These are phyloP conservation scores for Podila clonocystis DNA, from an alignment of 192 early-diverging fungal species.

Conservation along the genomic window DNA sequence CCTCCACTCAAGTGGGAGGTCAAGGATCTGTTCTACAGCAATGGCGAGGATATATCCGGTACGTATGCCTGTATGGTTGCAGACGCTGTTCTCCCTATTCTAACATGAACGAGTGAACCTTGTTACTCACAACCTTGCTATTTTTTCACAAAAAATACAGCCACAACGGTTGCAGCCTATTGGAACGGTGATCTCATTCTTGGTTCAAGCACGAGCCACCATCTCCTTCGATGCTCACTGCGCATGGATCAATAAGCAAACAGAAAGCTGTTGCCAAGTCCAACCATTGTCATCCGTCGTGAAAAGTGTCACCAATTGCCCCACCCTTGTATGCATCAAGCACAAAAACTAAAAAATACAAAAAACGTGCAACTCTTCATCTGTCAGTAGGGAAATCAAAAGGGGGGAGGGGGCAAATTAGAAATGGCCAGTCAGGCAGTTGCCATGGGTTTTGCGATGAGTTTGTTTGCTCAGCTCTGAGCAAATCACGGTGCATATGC, in stretches of 20 bases:
- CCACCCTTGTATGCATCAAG: too few species aligned
- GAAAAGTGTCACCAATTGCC: neutral
- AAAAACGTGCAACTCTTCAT: neutral
- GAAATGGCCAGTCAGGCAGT: too few species aligned
- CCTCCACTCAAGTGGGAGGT: slow-evolving; percentile 49
- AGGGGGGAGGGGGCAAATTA: too few species aligned
- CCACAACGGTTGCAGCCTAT: slow-evolving; percentile 35
- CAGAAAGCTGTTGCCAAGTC: neutral
- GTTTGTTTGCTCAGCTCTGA: too few species aligned
- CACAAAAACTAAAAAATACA: too few species aligned
- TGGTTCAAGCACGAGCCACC: slow-evolving; percentile 37
- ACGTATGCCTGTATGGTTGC: neutral
- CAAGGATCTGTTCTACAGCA: slow-evolving; percentile 50
- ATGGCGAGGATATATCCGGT: slow-evolving; percentile 52
- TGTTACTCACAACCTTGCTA: neutral
- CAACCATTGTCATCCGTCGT: neutral
- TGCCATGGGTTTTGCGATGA: too few species aligned
- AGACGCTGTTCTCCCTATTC: neutral
- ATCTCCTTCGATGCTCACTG: slow-evolving; percentile 35
- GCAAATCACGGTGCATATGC: neutral
- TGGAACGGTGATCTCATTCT: slow-evolving; percentile 48
- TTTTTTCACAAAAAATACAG: neutral
- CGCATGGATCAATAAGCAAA: slow-evolving; percentile 21
- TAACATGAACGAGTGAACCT: neutral
- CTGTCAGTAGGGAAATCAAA: too few species aligned